These are phyloP conservation scores for Elsinoe perseae DNA, from an alignment of 2,329 filamentous ascomycete species.

Conservation along the genomic window DNA sequence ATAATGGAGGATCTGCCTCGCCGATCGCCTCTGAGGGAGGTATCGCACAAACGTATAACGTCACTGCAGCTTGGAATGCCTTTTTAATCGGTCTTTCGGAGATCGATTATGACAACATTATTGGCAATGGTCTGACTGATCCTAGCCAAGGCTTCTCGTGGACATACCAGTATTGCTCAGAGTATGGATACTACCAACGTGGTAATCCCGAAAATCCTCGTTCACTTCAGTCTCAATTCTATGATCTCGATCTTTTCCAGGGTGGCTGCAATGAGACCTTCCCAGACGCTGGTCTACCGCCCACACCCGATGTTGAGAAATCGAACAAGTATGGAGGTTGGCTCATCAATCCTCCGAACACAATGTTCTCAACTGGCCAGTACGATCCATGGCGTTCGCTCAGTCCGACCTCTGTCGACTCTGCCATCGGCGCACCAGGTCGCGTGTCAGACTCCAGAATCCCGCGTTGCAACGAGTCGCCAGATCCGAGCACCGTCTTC, in stretches of 20 bases:
- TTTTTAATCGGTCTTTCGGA: conserved; percentile 20
- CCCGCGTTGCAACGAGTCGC: conserved; percentile 19
- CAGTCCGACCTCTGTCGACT: conserved; percentile 18
- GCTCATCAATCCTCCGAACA: conserved; percentile 21
- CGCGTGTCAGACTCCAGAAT: conserved; percentile 16
- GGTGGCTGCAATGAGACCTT: conserved; percentile 18
- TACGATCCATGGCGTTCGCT: conserved; percentile 22
- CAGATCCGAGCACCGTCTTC: conserved; percentile 19
- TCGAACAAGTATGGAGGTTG: conserved; percentile 21
- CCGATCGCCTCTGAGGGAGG: conserved; percentile 20
- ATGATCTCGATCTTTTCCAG: conserved; percentile 17
- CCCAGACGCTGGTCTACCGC: conserved; percentile 16
- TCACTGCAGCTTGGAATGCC: conserved; percentile 17
- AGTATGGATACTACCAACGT: conserved; percentile 21
- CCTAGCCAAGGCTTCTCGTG: conserved; percentile 19
- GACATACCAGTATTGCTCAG: conserved; percentile 22
- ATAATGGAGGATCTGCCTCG: conserved; percentile 18
- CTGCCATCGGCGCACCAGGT: conserved; percentile 17
- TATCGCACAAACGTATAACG: conserved; percentile 20
- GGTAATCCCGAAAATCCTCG: conserved; percentile 20
- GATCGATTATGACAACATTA: conserved; percentile 19
- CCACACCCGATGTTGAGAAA: conserved; percentile 16
- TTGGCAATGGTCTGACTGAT: conserved; percentile 13
- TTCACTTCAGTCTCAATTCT: conserved; percentile 19
- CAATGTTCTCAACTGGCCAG: conserved; percentile 21